A percentile compares a stretch with the other conserved stretches of the same genome.
Conservation (phyloP, 1,284 basidiomycete species). For the Fomitopsis schrenkii region DNA sequence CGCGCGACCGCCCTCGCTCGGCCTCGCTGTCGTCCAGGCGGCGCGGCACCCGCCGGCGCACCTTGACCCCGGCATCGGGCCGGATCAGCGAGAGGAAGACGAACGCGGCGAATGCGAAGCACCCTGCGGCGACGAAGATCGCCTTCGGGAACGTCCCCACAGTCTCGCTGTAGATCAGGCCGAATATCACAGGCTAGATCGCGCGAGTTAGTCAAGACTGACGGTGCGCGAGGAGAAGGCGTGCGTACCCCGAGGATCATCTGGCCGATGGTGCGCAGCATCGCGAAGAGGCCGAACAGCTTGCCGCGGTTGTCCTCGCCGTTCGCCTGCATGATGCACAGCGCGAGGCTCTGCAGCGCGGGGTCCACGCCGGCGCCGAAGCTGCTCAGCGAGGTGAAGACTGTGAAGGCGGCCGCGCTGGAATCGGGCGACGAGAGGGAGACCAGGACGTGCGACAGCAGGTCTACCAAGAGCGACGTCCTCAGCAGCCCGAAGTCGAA, state of each 20-base stretch:
- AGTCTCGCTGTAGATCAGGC: conserved; percentile 60
- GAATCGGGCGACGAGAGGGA: conserved; percentile 39
- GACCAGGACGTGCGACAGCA: conserved; percentile 59
- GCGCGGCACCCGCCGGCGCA: conserved; percentile 8
- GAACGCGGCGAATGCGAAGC: conserved; percentile 45
- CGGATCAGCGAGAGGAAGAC: conserved; percentile 47
- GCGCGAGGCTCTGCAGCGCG: conserved; percentile 64
- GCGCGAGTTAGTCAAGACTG: conserved; percentile 3
- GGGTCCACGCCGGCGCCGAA: conserved; percentile 62
- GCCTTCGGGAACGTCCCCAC: conserved; percentile 63
- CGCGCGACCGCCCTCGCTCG: conserved; percentile 32
- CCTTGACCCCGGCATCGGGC: conserved; percentile 30
- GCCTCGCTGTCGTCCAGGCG: conserved; percentile 18
- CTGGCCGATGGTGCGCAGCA: conserved; percentile 61
- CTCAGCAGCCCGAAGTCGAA: conserved; percentile 66
- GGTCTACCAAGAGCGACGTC: conserved; percentile 59
- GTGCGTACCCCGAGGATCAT: conserved; percentile 68
- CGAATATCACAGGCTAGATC: conserved; percentile 64
- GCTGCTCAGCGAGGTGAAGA: conserved; percentile 58
- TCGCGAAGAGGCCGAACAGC: conserved; percentile 65
- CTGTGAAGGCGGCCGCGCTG: conserved; percentile 34
- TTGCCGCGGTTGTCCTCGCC: conserved; percentile 39
- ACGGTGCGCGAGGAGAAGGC: background rate
- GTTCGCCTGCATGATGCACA: conserved; percentile 59
- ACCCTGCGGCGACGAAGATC: conserved; percentile 57